Percentiles rank a stretch among this genome's conserved stretches.
Conservation (phyloP, 1,284 basidiomycete species). For the Microbotryomycetes sp. region DNA sequence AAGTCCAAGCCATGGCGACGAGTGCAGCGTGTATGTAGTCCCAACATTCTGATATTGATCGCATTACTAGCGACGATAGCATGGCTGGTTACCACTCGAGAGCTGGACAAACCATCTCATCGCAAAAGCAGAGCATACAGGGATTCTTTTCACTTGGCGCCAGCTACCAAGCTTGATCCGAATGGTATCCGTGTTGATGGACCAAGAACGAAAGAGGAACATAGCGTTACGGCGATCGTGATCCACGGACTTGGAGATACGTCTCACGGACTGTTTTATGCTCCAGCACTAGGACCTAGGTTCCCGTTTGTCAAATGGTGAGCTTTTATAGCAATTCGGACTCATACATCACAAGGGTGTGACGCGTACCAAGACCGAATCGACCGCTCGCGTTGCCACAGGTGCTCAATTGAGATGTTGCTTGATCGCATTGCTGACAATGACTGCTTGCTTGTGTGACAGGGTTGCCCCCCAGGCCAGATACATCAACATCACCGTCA, state of each 20-base stretch:
- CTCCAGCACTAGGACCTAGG: not conserved
- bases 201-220: not conserved
- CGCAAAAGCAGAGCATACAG: not conserved
- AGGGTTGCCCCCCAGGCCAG: conserved; percentile 22
- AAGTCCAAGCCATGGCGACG: not conserved
- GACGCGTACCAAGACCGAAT: not conserved
- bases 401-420: not conserved
- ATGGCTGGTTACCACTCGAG: not conserved
- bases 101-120: not conserved
- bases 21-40: not conserved
- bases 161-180: not conserved
- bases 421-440: not conserved
- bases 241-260: conserved; percentile 21
- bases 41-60: not conserved
- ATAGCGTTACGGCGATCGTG: conserved; percentile 21
- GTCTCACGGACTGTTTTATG: conserved; percentile 4
- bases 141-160: not conserved
- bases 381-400: not conserved
- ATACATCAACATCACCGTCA: conserved; percentile 15
- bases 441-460: not conserved
- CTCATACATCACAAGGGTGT: not conserved
- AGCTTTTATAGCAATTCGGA: not conserved
- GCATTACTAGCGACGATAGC: not conserved
- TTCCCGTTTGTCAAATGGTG: conserved; percentile 25
- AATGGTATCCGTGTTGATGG: not conserved